A percentile compares a stretch with the other conserved stretches of the same genome.
Conservation (phyloP, 179 eudicot genomes). For the Drosera spatulata region DNA sequence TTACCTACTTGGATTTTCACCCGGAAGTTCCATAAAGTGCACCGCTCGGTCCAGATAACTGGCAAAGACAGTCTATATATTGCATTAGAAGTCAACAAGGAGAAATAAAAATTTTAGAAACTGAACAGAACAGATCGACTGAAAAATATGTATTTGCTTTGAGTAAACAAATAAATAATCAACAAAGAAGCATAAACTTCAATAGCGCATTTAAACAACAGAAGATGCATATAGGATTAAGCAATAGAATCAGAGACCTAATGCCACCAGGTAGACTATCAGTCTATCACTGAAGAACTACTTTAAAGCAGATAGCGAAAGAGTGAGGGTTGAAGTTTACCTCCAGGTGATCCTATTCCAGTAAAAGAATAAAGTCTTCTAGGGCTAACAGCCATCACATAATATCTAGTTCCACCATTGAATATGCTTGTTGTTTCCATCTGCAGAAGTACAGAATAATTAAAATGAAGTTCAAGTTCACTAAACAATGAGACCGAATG, state of each 20-base stretch:
- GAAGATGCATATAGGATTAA: too few species aligned
- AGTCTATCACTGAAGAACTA: too few species aligned
- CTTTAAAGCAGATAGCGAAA: too few species aligned
- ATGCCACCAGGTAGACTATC: too few species aligned
- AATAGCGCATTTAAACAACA: too few species aligned
- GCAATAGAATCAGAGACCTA: too few species aligned
- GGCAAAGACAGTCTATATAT: conserved; percentile 67
- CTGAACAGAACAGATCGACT: too few species aligned
- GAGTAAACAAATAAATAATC: too few species aligned
- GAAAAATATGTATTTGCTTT: too few species aligned
- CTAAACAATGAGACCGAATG: not conserved
- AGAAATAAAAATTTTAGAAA: not conserved
- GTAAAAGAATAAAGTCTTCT: conserved; percentile 88
- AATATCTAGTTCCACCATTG: conserved; percentile 75
- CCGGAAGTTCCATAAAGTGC: conserved; percentile 99
- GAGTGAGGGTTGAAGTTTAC: conserved; percentile 22
- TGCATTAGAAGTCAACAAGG: conserved; percentile 7
- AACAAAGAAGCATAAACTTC: too few species aligned
- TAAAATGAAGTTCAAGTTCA: not conserved
- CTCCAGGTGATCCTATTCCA: conserved; percentile 80
- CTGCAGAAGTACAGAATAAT: conserved; percentile 25
- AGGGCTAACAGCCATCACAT: conserved; percentile 96
- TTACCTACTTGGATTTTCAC: conserved; percentile 85
- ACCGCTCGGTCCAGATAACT: conserved; percentile 80
- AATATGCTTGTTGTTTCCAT: conserved; percentile 79